Conservation (phyloP, 1,284 basidiomycete genomes). For the Cryptococcus sp. region DNA sequence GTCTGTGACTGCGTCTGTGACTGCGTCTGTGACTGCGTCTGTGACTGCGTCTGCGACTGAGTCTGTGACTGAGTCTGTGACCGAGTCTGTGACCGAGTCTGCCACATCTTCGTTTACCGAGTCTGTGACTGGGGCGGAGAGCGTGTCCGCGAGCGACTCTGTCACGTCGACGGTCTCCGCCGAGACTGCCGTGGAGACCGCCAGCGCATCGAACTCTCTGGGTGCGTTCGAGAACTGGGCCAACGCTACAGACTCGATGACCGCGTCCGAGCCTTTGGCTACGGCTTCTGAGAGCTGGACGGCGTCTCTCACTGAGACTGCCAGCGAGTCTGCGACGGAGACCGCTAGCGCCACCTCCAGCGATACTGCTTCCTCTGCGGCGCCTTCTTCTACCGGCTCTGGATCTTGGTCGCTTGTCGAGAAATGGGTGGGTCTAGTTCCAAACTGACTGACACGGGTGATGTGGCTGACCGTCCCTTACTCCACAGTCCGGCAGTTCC, state of each 20-base stretch:
- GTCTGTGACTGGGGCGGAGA: neutral
- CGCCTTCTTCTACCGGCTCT: slow-evolving; percentile 14
- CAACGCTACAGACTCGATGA: slow-evolving; percentile 6
- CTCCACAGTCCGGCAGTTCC: slow-evolving; percentile 30
- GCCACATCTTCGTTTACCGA: neutral
- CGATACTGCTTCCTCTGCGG: slow-evolving; percentile 5
- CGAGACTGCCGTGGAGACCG: neutral
- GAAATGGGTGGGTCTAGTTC: slow-evolving; percentile 22
- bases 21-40: no score
- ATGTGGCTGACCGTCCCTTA: slow-evolving; percentile 3
- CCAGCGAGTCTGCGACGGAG: slow-evolving; percentile 6
- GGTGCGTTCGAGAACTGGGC: slow-evolving; percentile 15
- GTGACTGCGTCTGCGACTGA: no score
- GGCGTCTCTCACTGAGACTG: neutral
- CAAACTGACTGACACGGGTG: neutral
- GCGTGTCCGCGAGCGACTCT: neutral
- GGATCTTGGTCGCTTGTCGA: slow-evolving; percentile 38
- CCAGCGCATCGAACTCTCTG: slow-evolving; percentile 4
- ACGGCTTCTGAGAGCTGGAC: neutral
- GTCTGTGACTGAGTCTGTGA: neutral
- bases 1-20: no score
- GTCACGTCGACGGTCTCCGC: neutral
- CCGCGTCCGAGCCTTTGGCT: slow-evolving; percentile 12
- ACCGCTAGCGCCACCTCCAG: slow-evolving; percentile 12
- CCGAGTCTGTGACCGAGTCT: neutral